Conservation (phyloP, 192 early-diverging fungal genomes). For the Coemansia nantahalensis region DNA sequence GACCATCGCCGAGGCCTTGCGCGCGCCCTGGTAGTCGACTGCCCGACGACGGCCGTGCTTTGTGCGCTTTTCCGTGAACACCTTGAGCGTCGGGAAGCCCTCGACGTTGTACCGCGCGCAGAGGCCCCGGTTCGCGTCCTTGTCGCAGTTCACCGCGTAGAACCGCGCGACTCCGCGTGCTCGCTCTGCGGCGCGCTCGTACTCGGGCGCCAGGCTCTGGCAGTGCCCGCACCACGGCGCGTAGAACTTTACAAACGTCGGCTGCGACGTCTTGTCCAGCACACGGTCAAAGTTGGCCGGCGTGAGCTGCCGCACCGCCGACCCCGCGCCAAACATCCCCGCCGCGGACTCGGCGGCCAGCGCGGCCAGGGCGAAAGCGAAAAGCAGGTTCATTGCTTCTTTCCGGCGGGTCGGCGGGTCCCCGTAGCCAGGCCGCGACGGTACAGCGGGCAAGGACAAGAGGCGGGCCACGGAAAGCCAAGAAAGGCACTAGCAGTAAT, state of each 20-base stretch:
- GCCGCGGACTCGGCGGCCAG: conserved; percentile 17
- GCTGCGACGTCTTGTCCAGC: conserved; percentile 62
- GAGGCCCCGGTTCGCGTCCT: conserved; percentile 67
- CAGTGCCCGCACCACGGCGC: conserved; percentile 98
- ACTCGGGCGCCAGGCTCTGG: conserved; percentile 81
- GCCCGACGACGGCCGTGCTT: conserved; percentile 58
- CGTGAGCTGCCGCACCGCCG: conserved; percentile 59
- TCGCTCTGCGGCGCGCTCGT: conserved; percentile 84
- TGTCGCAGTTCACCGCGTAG: conserved; percentile 91
- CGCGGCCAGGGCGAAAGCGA: conserved; percentile 11
- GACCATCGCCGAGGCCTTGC: conserved; percentile 81
- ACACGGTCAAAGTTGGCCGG: conserved; percentile 62
- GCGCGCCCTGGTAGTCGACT: conserved; percentile 79
- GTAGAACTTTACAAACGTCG: conserved; percentile 89
- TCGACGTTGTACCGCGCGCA: conserved; percentile 79
- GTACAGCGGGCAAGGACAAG: too few species aligned
- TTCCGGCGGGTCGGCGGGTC: too few species aligned
- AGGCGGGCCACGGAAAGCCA: too few species aligned
- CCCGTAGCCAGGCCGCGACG: too few species aligned
- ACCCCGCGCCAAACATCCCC: conserved; percentile 56
- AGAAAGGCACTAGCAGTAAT: too few species aligned
- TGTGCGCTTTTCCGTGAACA: conserved; percentile 68
- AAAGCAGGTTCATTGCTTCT: neutral
- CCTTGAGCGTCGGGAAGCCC: conserved; percentile 95
- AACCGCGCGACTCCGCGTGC: conserved; percentile 81